These are phyloP conservation scores for Fusarium sp. DNA, from an alignment of 2,329 filamentous ascomycete species.

Conservation along the genomic window DNA sequence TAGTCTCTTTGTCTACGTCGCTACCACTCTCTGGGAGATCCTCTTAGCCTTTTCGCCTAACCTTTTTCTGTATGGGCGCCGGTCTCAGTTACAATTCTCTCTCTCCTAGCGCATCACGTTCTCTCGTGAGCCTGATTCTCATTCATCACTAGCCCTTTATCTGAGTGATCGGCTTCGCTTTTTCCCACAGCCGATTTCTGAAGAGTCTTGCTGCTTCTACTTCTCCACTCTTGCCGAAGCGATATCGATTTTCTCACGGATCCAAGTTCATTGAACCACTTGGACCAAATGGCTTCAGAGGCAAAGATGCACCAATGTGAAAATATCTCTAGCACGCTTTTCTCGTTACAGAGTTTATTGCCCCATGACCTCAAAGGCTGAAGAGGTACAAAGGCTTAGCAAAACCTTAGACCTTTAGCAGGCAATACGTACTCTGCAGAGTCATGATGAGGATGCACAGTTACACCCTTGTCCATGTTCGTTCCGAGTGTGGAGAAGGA, in stretches of 20 bases:
- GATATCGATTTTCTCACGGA: background rate
- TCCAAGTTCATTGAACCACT: background rate
- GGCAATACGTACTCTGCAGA: background rate
- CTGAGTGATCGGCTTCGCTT: constrained; percentile 24
- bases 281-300: background rate
- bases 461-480: constrained; percentile 11
- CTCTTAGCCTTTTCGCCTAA: constrained; percentile 17
- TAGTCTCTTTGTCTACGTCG: constrained; percentile 9
- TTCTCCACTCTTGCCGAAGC: constrained; percentile 14
- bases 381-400: background rate
- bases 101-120: constrained; percentile 21
- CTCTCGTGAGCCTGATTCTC: constrained; percentile 5
- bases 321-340: background rate
- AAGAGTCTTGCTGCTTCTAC: constrained; percentile 1
- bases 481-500: constrained; percentile 23
- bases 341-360: background rate
- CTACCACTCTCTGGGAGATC: background rate
- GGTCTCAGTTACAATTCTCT: constrained; percentile 21
- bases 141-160: constrained; percentile 3
- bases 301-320: background rate
- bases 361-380: constrained; percentile 7
- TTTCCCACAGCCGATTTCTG: constrained; percentile 22
- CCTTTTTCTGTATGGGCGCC: constrained; percentile 23
- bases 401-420: background rate
- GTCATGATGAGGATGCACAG: constrained; percentile 1